Base-by-base conservation (phyloP, 768 basidiomycete genomes). In the Boletus tylopilopsis region DNA sequence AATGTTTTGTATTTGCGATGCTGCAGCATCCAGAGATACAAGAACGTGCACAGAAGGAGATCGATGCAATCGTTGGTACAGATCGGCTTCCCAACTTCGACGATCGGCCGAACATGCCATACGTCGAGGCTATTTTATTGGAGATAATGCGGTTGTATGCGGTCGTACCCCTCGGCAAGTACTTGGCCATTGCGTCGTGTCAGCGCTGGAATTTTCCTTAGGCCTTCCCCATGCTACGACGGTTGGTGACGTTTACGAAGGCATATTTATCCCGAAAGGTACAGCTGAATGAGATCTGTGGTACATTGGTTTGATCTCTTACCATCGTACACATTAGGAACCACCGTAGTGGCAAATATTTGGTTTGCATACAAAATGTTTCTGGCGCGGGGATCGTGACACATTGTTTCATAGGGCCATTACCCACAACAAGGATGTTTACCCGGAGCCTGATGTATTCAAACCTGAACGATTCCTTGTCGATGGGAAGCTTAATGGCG, bases 1-100 rank as follows among this genome's bases (percentile, higher is more conserved):
- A 49, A 16, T 49, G 37, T 2, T 71, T 73, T 48, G 51, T 70
- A 49, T 52, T 70, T n/a, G 63, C 62, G 12, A 72, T 71, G 64
- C 24, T 63, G 10, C 47, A 51, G 7, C 35, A 68, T 45, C 70
- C 70, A 2, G 63, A 64, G 11, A 60, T 66, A 16, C 69, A 71
- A 41, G 42, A 43, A 11, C 53, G 49, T 16, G 70, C 69, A 27
- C 57, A 65, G 6, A 58, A 57, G 32, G 70, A 71, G 49, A 47
- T 72, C 10, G 59, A 63, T 10, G 35, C 44, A 0, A 59, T 66
- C 16, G 50, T 71, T 34, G 71, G 73, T 4, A 53, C 36, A 12
- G 47, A 54, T 35, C 48, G 64, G 10, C 53, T 69, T n/a, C 70
- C 70, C 6, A 47, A 42, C 10, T 57, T 64, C 18, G 53, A 50